Conservation (phyloP, 257 asterid species). For the Striga asiatica region DNA sequence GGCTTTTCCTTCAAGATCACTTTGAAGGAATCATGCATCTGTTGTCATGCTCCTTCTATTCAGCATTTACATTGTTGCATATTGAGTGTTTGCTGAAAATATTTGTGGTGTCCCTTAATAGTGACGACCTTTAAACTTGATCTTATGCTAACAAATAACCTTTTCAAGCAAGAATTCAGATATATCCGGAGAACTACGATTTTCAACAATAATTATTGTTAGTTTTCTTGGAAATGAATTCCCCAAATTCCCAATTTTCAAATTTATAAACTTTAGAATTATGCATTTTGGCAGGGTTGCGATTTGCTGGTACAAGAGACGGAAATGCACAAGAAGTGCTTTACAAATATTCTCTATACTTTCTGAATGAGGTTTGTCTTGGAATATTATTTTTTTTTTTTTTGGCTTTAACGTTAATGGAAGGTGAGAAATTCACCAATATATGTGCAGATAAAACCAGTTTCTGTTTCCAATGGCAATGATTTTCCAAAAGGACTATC, state of each 20-base stretch:
- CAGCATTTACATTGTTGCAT: too few species aligned
- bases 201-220: constrained; percentile 1
- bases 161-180: too few species aligned
- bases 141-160: too few species aligned
- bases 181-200: background rate
- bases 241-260: constrained; percentile 1
- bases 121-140: too few species aligned
- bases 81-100: too few species aligned
- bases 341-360: constrained; percentile 70
- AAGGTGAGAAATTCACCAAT: constrained; percentile 15
- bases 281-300: constrained; percentile 50
- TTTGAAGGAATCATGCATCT: too few species aligned
- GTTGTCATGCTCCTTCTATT: too few species aligned
- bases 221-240: background rate
- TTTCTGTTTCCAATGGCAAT: constrained; percentile 38
- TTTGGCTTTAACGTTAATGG: too few species aligned
- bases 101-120: too few species aligned
- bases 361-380: constrained; percentile 67
- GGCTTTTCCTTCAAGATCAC: too few species aligned
- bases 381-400: constrained; percentile 14
- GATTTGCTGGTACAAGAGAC: constrained; percentile 95
- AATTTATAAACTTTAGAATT: background rate
- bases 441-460: constrained; percentile 73
- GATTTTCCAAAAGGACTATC: constrained; percentile 72
- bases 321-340: constrained; percentile 86